Conservation (phyloP, 768 basidiomycete genomes). For the Lactarius tabidus region DNA sequence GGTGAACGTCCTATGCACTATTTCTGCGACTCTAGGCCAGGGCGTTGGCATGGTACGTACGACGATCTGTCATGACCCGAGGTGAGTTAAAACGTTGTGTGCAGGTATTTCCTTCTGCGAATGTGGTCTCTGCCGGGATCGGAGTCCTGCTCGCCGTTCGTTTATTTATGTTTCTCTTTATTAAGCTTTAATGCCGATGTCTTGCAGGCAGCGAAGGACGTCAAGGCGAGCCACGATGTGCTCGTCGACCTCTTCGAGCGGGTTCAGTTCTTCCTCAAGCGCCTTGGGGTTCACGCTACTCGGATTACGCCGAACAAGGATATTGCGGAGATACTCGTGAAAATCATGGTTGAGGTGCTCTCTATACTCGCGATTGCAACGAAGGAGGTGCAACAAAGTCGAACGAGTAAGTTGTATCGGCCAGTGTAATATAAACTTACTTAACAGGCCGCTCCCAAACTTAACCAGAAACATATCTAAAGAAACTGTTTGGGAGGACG, state of each 20-base stretch:
- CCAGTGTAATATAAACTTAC: background rate
- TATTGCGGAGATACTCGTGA: background rate
- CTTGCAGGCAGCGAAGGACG: background rate
- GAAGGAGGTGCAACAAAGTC: background rate
- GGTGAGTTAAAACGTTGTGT: background rate
- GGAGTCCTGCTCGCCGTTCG: background rate
- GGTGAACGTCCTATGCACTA: background rate
- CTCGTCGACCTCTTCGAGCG: background rate
- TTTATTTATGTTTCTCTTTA: background rate
- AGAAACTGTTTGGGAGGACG: background rate
- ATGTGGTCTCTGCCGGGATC: background rate
- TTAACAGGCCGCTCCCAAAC: background rate
- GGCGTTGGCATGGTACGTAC: background rate
- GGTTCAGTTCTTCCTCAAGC: background rate
- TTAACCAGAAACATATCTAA: background rate
- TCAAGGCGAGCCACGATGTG: background rate
- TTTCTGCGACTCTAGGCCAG: background rate
- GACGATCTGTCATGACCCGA: background rate
- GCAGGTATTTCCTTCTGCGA: background rate
- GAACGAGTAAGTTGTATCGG: background rate
- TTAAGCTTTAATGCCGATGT: background rate
- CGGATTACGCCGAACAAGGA: background rate
- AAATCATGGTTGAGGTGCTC: background rate
- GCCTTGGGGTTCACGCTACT: background rate
- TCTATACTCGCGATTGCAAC: background rate